Evolutionary conservation across 2,329 filamentous ascomycete species (phyloP), one percentile per base, ranked within the genome.

Genomic region (Penicillium sp.): DNA sequence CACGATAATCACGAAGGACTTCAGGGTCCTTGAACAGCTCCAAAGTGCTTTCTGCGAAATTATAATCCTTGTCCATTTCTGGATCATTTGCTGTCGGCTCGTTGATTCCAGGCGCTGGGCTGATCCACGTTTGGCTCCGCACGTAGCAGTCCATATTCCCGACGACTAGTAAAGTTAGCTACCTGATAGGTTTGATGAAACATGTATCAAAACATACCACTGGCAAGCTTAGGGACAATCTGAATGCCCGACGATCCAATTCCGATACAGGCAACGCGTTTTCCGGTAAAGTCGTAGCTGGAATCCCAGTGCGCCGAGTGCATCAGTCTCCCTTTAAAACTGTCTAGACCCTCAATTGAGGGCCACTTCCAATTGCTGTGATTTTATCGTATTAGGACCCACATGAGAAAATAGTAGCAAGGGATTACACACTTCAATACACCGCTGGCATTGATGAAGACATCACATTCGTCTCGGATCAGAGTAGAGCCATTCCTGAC

Each of bases 231-330:
- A 15, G 45, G 45, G 21, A 47, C 45, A 29, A 47, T 47, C 45
- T 71, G 70, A 8, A 72, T 64, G 0, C 63, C 70, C 0, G 63
- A 67, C 0, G 68, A 66, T 6, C 72, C 71, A 45, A 67, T 70
- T 1, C 72, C 72, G 35, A 75, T 68, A 12, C 73, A 49, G 3
- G 71, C 72, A 1, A 74, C 58, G 10, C 34, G 54, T 38, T 70
- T 71, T n/a, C 57, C 63, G 4, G 50, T 37, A 29, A 57, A 62
- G 25, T 66, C 53, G 34, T 58, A 63, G 9, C 47, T 39, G 5
- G 56, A 50, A 35, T 76, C 73, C 74, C 74, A 77, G n/a, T 64
- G 60, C 1, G 73, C 72, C 1, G 69, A 72, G 50, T 76, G 74
- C 27, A 73, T 64, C 1, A 75, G 52, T 4, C 61, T 65, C 13